phyloP scores from a whole-genome alignment of 2,329 filamentous ascomycete species.

The Penicillium capsulatum region DNA sequence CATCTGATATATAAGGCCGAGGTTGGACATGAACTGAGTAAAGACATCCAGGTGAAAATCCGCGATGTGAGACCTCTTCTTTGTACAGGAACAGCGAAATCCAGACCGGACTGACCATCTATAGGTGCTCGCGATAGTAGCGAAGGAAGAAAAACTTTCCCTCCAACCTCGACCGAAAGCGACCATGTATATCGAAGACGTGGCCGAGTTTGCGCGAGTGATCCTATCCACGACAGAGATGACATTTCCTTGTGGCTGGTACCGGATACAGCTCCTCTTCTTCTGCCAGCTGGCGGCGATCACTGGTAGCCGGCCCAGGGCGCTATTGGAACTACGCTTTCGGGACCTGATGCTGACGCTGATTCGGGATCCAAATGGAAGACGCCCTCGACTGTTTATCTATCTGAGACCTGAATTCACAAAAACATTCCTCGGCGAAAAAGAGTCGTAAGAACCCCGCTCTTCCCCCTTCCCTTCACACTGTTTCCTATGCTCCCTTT shows the following conservation, averaged over 20 bases:
- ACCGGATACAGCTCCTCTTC: slow-evolving; percentile 22
- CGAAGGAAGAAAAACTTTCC: slow-evolving; percentile 23
- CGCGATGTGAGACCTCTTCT: slow-evolving; percentile 7
- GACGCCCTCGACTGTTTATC: slow-evolving; percentile 22
- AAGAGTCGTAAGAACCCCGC: slow-evolving; percentile 18
- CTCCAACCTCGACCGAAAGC: slow-evolving; percentile 20
- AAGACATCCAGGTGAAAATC: background rate
- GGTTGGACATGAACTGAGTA: slow-evolving; percentile 17
- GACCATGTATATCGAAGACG: slow-evolving; percentile 33
- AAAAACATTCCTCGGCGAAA: slow-evolving; percentile 23
- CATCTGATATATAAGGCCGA: slow-evolving; percentile 10
- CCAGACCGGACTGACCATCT: slow-evolving; percentile 5
- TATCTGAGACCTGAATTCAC: slow-evolving; percentile 24
- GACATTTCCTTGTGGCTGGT: slow-evolving; percentile 28
- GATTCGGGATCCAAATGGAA: slow-evolving; percentile 24
- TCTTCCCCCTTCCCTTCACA: background rate
- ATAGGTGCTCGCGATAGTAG: slow-evolving; percentile 24
- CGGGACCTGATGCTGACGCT: slow-evolving; percentile 24
- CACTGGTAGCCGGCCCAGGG: slow-evolving; percentile 21
- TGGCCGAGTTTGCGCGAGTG: slow-evolving; percentile 29
- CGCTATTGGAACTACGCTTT: slow-evolving; percentile 26
- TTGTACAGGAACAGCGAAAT: background rate
- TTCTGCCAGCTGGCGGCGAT: slow-evolving; percentile 29
- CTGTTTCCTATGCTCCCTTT: background rate
- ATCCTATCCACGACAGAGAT: slow-evolving; percentile 31